Evolutionary conservation across 164 flowering plant genomes (phyloP), one percentile per base, ranked within the genome.

Genomic region (Buxus sempervirens): DNA sequence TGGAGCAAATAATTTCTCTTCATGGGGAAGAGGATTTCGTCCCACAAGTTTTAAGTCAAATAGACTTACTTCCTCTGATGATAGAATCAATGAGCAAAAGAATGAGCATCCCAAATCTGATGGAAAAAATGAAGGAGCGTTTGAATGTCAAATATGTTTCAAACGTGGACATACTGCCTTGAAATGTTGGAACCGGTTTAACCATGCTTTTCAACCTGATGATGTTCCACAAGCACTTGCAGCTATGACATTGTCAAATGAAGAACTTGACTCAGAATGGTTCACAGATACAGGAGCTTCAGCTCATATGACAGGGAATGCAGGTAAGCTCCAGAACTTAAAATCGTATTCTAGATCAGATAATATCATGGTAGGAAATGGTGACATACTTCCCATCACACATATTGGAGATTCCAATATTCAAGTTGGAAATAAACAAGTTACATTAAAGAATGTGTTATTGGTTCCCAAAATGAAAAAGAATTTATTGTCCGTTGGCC

Each of bases 211-310:
- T 22, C n/a, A 32, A 32, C 38, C 38, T 32, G 38, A 32, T 3
- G 38, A 32, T 7, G 7, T 32, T 7, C 38, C 38, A 3, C 38
- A 32, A 32, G 38, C 38, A 32, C 57, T 54, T 54, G n/a, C 9
- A 7, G 20, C 9, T 4, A 19, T 54, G 22, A 54, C 57, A 7
- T 20, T 54, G 2, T 7, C 21, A 19, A 28, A 4, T 14, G 9
- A 61, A 15, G 64, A 61, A n/a, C n/a, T n/a, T n/a, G n/a, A n/a
- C n/a, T n/a, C 36, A 1, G 64, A 61, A 21, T 61, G 48, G 64
- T 61, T 61, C 5, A 24, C 51, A 32, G 24, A 61, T 5, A 19
- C 21, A 16, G 20, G 19, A 15, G 57, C 57, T 16, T n/a, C 38
- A 3, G 38, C 38, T 1, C 57, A 54, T 19, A 54, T 54, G 57